A percentile compares a stretch with the other conserved stretches of the same genome.
Evolutionary conservation across 768 basidiomycete genomes (phyloP).

Genomic region (Auricularia heimuer): DNA sequence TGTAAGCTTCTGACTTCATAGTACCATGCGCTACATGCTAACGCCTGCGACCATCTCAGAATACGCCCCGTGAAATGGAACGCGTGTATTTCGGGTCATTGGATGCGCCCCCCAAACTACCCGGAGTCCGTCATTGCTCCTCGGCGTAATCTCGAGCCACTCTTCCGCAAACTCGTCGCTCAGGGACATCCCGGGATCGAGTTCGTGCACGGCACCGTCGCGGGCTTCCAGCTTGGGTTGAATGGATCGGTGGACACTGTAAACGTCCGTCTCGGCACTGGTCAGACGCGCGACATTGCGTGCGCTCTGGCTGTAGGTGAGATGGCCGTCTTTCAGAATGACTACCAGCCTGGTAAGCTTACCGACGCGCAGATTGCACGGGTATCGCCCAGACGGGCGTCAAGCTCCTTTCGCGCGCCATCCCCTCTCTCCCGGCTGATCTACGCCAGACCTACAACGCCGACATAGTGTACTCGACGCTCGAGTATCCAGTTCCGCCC

Average conservation of each 20-base stretch:
- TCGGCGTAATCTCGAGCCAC: not conserved
- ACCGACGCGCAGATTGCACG: slow-evolving; percentile 20
- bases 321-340: not conserved
- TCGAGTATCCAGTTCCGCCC: slow-evolving; percentile 9
- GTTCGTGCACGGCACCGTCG: slow-evolving; percentile 20
- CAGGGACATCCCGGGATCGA: slow-evolving; percentile 13
- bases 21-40: not conserved
- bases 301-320: slow-evolving; percentile 18
- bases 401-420: slow-evolving; percentile 17
- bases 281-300: slow-evolving; percentile 5
- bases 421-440: not conserved
- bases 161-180: not conserved
- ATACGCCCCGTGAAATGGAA: not conserved
- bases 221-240: slow-evolving; percentile 11
- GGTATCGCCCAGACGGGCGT: slow-evolving; percentile 19
- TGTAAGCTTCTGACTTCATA: not conserved
- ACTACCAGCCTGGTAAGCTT: not conserved
- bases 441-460: slow-evolving; percentile 14
- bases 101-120: not conserved
- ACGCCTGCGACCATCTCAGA: no score
- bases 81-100: not conserved
- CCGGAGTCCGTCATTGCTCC: not conserved
- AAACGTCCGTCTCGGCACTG: slow-evolving; percentile 10
- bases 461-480: slow-evolving; percentile 15
- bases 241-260: not conserved